Percentiles rank a stretch among this genome's conserved stretches.
Conservation (phyloP, 352 stramenopile species). For the Plasmopara viticola region DNA sequence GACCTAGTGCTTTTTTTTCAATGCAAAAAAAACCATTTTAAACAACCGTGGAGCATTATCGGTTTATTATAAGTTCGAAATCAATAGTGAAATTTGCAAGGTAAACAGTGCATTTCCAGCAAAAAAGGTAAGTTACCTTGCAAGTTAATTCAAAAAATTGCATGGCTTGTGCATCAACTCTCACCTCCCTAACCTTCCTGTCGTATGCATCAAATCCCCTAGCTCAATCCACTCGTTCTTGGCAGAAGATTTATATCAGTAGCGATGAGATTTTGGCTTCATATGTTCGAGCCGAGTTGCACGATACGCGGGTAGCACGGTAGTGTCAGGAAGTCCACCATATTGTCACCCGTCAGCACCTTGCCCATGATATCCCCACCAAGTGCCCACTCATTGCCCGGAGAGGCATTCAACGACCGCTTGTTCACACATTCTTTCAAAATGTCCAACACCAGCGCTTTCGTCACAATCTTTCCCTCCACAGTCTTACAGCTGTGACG, state of each 20-base stretch:
- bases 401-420: slow-evolving; percentile 35
- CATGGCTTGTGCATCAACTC: too few species aligned
- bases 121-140: not conserved
- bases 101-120: not conserved
- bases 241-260: slow-evolving; percentile 13
- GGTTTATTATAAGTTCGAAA: too few species aligned
- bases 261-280: slow-evolving; percentile 43
- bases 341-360: slow-evolving; percentile 63
- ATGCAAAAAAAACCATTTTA: too few species aligned
- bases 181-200: slow-evolving; percentile 15
- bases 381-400: slow-evolving; percentile 58
- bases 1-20: too few species aligned
- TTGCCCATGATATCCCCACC: slow-evolving; percentile 61
- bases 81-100: not conserved
- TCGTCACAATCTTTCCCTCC: slow-evolving; percentile 62
- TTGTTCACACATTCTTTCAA: slow-evolving; percentile 57
- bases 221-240: too few species aligned
- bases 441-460: slow-evolving; percentile 55
- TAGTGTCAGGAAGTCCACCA: slow-evolving; percentile 80
- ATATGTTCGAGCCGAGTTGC: slow-evolving; percentile 60
- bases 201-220: not conserved
- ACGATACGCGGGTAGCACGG: slow-evolving; percentile 81
- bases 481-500: slow-evolving; percentile 61
- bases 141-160: not conserved
- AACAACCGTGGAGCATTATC: too few species aligned